Conservation (phyloP, 2,329 filamentous ascomycete genomes). For the Ascosphaera acerosa region DNA sequence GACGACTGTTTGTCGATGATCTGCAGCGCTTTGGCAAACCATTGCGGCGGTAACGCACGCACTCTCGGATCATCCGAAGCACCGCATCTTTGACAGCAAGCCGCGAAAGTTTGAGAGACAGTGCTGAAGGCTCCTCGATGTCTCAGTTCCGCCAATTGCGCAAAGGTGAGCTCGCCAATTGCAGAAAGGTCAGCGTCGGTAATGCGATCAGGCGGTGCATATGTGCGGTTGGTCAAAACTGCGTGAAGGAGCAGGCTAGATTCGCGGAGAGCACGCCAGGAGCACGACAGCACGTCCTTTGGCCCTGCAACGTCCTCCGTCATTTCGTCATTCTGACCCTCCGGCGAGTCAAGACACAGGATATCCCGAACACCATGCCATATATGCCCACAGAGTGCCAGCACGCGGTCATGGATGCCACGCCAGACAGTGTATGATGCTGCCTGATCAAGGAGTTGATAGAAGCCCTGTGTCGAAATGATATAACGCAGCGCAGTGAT, state of each 20-base stretch:
- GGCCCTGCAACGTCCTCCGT: conserved; percentile 51
- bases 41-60: conserved; percentile 18
- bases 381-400: conserved; percentile 37
- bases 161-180: conserved; percentile 52
- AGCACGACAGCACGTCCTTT: conserved; percentile 81
- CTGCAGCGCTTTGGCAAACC: conserved; percentile 23
- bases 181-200: conserved; percentile 32
- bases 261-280: conserved; percentile 85
- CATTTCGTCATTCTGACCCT: conserved; percentile 40
- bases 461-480: conserved; percentile 18
- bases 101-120: conserved; percentile 64
- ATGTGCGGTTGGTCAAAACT: conserved; percentile 30
- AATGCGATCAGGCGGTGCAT: conserved; percentile 19
- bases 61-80: conserved; percentile 17
- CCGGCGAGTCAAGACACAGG: conserved; percentile 81
- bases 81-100: conserved; percentile 45
- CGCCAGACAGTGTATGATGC: conserved; percentile 10
- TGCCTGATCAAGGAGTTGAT: conserved; percentile 8
- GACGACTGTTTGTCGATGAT: conserved; percentile 53
- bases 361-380: conserved; percentile 55
- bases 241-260: conserved; percentile 53
- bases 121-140: conserved; percentile 88
- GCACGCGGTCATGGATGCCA: conserved; percentile 23
- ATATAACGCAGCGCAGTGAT: conserved; percentile 39
- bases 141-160: conserved; percentile 55